phyloP scores from a whole-genome alignment of 371 early-diverging fungal species.

The Catenaria anguillulae region DNA sequence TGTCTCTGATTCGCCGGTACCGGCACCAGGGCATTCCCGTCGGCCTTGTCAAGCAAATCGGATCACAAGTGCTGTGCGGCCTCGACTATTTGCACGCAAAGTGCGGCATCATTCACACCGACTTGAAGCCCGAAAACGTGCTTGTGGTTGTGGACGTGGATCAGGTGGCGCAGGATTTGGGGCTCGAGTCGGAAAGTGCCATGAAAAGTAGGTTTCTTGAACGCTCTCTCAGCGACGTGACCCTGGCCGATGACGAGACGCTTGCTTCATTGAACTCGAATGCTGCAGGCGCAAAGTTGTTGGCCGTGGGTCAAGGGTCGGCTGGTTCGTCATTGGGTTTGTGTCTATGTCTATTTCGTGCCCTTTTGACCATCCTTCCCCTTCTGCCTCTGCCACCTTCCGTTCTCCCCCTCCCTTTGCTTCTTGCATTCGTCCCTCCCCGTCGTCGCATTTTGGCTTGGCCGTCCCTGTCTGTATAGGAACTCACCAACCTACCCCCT shows the following conservation, averaged over 20 bases:
- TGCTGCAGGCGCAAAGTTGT: too few species aligned
- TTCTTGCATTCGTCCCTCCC: too few species aligned
- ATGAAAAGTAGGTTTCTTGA: constrained; percentile 15
- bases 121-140: constrained; percentile 94
- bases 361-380: too few species aligned
- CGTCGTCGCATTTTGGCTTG: too few species aligned
- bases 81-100: constrained; percentile 87
- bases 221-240: constrained; percentile 7
- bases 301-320: too few species aligned
- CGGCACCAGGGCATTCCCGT: constrained; percentile 73
- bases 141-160: constrained; percentile 73
- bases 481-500: too few species aligned
- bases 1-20: constrained; percentile 56
- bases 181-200: constrained; percentile 14
- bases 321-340: too few species aligned
- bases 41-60: constrained; percentile 67
- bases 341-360: too few species aligned
- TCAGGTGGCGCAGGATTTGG: constrained; percentile 31
- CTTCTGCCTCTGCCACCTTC: too few species aligned
- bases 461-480: too few species aligned
- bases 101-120: constrained; percentile 97
- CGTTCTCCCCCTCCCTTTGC: too few species aligned
- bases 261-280: too few species aligned
- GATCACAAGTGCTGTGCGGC: constrained; percentile 72
- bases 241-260: constrained; percentile 8